These are phyloP conservation scores for Boletus subparvulus DNA, from an alignment of 768 basidiomycete species.

Conservation along the genomic window DNA sequence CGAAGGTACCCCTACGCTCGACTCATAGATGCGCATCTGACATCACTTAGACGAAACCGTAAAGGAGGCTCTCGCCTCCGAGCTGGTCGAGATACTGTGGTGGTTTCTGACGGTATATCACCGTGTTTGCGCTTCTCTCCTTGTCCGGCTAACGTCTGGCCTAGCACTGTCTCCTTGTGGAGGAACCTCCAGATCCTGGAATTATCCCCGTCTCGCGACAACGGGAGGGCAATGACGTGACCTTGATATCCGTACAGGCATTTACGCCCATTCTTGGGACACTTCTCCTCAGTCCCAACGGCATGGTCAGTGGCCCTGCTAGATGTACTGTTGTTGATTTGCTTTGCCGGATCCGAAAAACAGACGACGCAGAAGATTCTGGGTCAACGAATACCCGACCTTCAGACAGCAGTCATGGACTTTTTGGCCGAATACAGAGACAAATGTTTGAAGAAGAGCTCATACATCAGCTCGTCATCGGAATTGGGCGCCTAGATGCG, in stretches of 20 bases:
- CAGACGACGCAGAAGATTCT: constrained; percentile 44
- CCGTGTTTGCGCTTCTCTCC: constrained; percentile 1
- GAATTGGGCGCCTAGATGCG: constrained; percentile 74
- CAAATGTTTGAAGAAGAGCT: constrained; percentile 77
- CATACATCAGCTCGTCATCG: constrained; percentile 82
- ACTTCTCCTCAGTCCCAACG: constrained; percentile 78
- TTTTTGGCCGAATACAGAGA: constrained; percentile 57
- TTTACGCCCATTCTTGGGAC: constrained; percentile 93
- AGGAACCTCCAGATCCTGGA: constrained; percentile 36
- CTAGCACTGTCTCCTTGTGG: constrained; percentile 68
- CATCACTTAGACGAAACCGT: constrained; percentile 70
- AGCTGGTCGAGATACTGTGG: constrained; percentile 83
- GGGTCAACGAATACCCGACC: constrained; percentile 36
- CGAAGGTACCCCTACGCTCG: constrained; percentile 52
- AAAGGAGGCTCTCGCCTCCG: constrained; percentile 81
- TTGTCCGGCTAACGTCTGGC: constrained; percentile 4
- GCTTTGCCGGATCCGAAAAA: constrained; percentile 64
- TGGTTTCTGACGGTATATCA: constrained; percentile 76
- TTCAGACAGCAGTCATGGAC: constrained; percentile 35
- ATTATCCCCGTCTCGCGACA: constrained; percentile 12
- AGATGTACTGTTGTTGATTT: constrained; percentile 78
- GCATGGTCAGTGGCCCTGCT: constrained; percentile 68
- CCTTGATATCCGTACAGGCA: constrained; percentile 70
- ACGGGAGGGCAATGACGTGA: constrained; percentile 24
- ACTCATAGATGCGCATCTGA: constrained; percentile 6